Conservation (phyloP, 192 early-diverging fungal species). For the Linderina pennispora region DNA sequence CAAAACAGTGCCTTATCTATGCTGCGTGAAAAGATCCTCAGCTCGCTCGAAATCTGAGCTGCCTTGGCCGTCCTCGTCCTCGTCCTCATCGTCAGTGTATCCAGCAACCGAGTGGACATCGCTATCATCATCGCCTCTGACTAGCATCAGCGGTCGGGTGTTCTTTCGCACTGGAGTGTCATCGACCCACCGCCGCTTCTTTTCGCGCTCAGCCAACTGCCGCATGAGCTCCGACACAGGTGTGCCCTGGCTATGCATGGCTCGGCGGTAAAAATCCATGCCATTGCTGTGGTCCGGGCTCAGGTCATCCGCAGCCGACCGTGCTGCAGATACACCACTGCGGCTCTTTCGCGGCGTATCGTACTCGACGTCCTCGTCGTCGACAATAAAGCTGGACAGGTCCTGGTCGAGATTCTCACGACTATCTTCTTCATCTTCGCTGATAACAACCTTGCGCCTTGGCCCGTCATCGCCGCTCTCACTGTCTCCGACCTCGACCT, state of each 20-base stretch:
- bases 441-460: too few relatives aligned
- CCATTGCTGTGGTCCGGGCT: conserved; percentile 1
- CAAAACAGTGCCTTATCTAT: too few relatives aligned
- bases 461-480: too few relatives aligned
- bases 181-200: conserved; percentile 38
- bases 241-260: conserved; percentile 20
- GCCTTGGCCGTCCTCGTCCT: too few relatives aligned
- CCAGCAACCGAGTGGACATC: conserved; percentile 1
- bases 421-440: conserved; percentile 16
- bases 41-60: conserved; percentile 37
- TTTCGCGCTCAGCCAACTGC: conserved; percentile 38
- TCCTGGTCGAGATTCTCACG: conserved; percentile 32
- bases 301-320: not conserved
- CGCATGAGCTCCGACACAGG: conserved; percentile 32
- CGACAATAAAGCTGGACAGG: conserved; percentile 43
- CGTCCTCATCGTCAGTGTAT: too few relatives aligned
- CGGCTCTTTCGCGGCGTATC: conserved; percentile 6
- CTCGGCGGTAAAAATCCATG: conserved; percentile 34
- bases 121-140: conserved; percentile 1
- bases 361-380: conserved; percentile 37
- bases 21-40: conserved; percentile 26
- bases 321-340: too few relatives aligned
- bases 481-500: too few relatives aligned
- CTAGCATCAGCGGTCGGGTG: not conserved
- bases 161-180: conserved; percentile 41